Evolutionary conservation across 148 eudicot species (phyloP), one percentile per base, ranked within the genome.

Genomic region (Hydrangea macrophylla): DNA sequence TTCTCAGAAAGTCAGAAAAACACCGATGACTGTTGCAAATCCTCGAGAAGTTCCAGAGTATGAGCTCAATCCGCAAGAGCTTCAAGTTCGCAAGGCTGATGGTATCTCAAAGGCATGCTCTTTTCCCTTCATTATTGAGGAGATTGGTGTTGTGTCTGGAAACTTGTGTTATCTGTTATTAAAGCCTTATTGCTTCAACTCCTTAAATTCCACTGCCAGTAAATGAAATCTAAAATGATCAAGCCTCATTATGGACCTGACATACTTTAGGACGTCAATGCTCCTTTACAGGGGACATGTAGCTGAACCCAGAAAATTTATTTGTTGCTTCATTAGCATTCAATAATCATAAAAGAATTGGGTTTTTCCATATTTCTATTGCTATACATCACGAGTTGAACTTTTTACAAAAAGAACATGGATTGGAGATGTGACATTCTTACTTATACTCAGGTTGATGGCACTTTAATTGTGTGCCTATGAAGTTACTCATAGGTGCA

Each of bases 21-120:
- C 99, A 35, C 97, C 97, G 3, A 95, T 95, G 99, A 60, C 83
- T 50, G 99, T 95, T 75, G 88, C 97, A 60, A 91, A 89, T 86
- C 96, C 96, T 57, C 86, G 88, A 73, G 92, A 95, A 76, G 97
- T 95, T 54, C 99, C 99, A 18, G 99, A 95, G 76, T 95, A 95
- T 60, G 99, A 95, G 84, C 99, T 95, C 68, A 95, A 95, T 81
- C 99, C 97, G 22, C 73, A 84, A 64, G 99, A 91, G 73, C 90
- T 95, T 78, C 97, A 95, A 75, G 84, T 95, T 74, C 99, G 99
- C 65, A 91, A 83, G 73, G 79, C 83, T 54, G 99, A 95, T 84
- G 97, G 96, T 60, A 95, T 95, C 78, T 83, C 99, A 33, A 95
- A 89, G 97, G 99, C 70, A 81, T 74, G 84, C 27, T 63, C 55